phyloP scores from a whole-genome alignment of 331 rosid species.

The Quercus tomentella region DNA sequence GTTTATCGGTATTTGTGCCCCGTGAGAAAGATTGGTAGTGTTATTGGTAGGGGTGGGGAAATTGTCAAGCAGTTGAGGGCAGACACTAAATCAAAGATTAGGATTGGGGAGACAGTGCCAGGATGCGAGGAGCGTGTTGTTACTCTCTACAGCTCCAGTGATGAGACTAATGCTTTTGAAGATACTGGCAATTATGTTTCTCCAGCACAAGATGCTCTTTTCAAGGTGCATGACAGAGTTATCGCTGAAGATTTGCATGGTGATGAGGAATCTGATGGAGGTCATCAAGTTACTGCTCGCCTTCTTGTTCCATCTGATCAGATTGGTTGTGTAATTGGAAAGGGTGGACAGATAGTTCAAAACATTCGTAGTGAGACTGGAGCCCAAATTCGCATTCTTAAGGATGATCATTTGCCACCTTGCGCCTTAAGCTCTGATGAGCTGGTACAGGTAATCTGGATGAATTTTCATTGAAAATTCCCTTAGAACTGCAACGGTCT shows the following conservation, averaged over 20 bases:
- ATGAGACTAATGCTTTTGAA: constrained; percentile 61
- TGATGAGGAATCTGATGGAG: constrained; percentile 64
- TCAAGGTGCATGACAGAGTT: constrained; percentile 84
- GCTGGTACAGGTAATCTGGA: constrained; percentile 78
- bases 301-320: constrained; percentile 97
- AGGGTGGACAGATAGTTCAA: constrained; percentile 95
- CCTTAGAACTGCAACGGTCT: neutral
- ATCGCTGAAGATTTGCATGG: constrained; percentile 78
- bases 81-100: constrained; percentile 83
- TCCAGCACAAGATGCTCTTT: constrained; percentile 91
- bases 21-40: constrained; percentile 83
- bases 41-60: constrained; percentile 99
- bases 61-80: constrained; percentile 89
- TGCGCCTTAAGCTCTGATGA: constrained; percentile 91
- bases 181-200: constrained; percentile 55
- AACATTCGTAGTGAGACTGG: constrained; percentile 80
- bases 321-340: constrained; percentile 92
- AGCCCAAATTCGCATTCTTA: constrained; percentile 87
- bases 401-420: constrained; percentile 81
- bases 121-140: constrained; percentile 88
- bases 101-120: constrained; percentile 86
- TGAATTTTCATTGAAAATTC: neutral
- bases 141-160: constrained; percentile 72
- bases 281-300: constrained; percentile 71
- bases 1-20: constrained; percentile 87